phyloP scores from a whole-genome alignment of 202 grass and related monocot species.

The Schoenoplectus tabernaemontani region DNA sequence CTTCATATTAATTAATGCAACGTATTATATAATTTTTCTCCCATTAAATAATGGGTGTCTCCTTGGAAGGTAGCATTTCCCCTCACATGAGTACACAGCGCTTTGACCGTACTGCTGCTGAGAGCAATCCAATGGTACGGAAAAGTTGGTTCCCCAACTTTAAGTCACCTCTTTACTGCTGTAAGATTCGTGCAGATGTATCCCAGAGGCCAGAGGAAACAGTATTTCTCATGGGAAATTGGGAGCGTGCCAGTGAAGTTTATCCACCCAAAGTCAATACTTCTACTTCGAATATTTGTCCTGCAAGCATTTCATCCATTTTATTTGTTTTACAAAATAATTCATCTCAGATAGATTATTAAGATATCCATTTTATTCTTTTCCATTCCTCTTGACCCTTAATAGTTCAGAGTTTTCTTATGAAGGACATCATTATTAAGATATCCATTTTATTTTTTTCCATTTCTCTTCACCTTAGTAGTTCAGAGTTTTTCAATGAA shows the following conservation, averaged over 20 bases:
- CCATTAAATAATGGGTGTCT: conserved; percentile 8
- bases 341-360: no score
- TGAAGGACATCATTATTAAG: no score
- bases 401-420: no score
- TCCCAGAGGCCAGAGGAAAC: not conserved
- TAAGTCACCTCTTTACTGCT: not conserved
- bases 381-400: no score
- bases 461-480: no score
- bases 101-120: not conserved
- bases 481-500: no score
- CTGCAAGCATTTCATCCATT: no score
- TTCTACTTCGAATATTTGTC: no score
- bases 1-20: not conserved
- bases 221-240: not conserved
- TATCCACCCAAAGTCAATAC: no score
- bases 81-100: not conserved
- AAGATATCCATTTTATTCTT: no score
- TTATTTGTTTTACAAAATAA: no score
- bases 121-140: not conserved
- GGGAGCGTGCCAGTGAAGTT: not conserved
- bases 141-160: not conserved
- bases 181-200: not conserved
- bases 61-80: conserved; percentile 11
- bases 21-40: not conserved
- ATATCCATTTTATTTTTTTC: no score